Evolutionary conservation across 2,329 filamentous ascomycete species (phyloP).

Genomic region (Aspergillus aculeatinus): DNA sequence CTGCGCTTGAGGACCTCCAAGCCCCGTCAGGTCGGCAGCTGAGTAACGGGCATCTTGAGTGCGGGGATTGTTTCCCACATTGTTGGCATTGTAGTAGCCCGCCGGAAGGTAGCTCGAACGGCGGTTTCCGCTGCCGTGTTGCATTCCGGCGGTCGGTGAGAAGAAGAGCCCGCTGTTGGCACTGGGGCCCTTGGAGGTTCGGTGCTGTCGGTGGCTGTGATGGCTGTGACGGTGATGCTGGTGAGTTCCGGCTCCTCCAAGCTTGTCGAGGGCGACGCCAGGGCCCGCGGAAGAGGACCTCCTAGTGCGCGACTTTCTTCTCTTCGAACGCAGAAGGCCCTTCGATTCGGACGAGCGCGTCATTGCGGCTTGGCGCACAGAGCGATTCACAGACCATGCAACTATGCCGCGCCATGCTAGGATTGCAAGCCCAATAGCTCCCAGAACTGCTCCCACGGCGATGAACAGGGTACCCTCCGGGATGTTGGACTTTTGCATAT

Average conservation of each 20-base stretch:
- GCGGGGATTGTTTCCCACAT: slow-evolving; percentile 48
- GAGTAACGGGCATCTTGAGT: slow-evolving; percentile 39
- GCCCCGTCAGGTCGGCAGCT: slow-evolving; percentile 61
- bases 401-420: slow-evolving; percentile 85
- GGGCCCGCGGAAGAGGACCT: slow-evolving; percentile 16
- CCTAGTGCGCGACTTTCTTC: slow-evolving; percentile 34
- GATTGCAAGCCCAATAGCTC: slow-evolving; percentile 76
- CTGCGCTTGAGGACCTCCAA: slow-evolving; percentile 57
- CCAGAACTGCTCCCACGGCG: slow-evolving; percentile 82
- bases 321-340: slow-evolving; percentile 54
- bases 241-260: slow-evolving; percentile 29
- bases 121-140: slow-evolving; percentile 59
- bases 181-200: slow-evolving; percentile 42
- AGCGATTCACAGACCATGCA: slow-evolving; percentile 87
- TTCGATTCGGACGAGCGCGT: slow-evolving; percentile 73
- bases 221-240: slow-evolving; percentile 35
- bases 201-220: slow-evolving; percentile 35
- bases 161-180: slow-evolving; percentile 82
- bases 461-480: slow-evolving; percentile 97
- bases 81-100: slow-evolving; percentile 81
- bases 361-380: slow-evolving; percentile 80
- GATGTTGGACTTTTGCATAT: slow-evolving; percentile 80
- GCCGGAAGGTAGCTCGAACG: slow-evolving; percentile 79
- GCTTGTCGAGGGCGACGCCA: slow-evolving; percentile 57
- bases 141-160: slow-evolving; percentile 73